phyloP scores from a whole-genome alignment of 1,284 basidiomycete genomes.

The Thecaphora frezii region DNA sequence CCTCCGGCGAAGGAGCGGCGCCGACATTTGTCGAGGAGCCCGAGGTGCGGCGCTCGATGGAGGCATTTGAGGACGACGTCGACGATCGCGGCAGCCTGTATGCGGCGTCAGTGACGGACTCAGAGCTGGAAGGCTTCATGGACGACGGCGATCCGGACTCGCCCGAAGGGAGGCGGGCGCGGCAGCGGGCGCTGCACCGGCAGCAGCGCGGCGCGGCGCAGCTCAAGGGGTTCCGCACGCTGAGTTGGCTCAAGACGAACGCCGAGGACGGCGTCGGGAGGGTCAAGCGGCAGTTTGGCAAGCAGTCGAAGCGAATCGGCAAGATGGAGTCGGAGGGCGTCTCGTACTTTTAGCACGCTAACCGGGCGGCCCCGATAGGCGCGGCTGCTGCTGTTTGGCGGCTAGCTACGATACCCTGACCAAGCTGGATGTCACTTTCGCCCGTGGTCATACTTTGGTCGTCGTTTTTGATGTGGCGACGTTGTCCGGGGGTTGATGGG shows the following conservation, averaged over 20 bases:
- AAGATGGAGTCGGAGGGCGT: constrained; percentile 55
- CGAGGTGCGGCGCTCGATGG: constrained; percentile 1
- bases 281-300: constrained; percentile 32
- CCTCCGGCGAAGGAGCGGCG: neutral
- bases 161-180: constrained; percentile 22
- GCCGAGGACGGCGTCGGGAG: constrained; percentile 36
- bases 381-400: no score
- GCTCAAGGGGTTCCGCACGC: constrained; percentile 46
- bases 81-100: constrained; percentile 22
- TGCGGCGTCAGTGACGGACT: constrained; percentile 23
- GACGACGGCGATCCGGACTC: constrained; percentile 20
- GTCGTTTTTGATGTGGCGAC: no score
- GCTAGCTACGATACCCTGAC: no score
- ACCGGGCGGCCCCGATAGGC: no score
- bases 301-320: constrained; percentile 33
- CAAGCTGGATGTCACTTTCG: no score
- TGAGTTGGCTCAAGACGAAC: constrained; percentile 48
- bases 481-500: no score
- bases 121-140: constrained; percentile 14
- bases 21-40: constrained; percentile 7
- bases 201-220: constrained; percentile 47
- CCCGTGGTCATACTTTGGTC: no score
- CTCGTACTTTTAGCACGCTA: constrained; percentile 34
- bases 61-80: constrained; percentile 15
- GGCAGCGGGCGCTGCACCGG: constrained; percentile 39